Base-by-base conservation (phyloP, 768 basidiomycete species). In the Russula compacta region DNA sequence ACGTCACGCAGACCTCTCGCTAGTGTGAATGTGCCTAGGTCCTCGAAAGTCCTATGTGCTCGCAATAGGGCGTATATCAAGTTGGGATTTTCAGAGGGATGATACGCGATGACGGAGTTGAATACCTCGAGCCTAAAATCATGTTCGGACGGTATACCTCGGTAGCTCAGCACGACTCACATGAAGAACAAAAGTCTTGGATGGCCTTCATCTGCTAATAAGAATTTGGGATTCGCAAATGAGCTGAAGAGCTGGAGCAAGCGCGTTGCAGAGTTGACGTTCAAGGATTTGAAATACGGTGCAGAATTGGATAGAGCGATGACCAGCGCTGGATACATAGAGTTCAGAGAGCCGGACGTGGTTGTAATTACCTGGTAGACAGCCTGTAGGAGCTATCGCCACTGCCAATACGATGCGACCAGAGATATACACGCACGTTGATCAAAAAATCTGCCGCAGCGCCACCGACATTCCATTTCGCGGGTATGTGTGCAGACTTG, bases 181-280 rank as follows among this genome's bases (percentile, higher is more conserved):
- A 94, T 86, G 71, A 92, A 97, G 73, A 90, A 98, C 36, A 98
- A 79, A 35, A 98, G 74, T 63, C 97, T 76, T 1, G 97, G 97
- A 69, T 98, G 93, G 7, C 95, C 92, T 73, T 98, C 97, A 64
- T 98, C 97, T 3, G 90, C 86, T 19, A 99, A 74, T 38, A 98
- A 75, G 72, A 98, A 98, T 2, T 84, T 75, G 0, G 97, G 91
- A 61, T 87, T 91, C 6, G 92, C 86, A 70, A 99, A 95, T 0
- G 95, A 92, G 33, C 82, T 86, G 74, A 97, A 92, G 6, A 98
- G 80, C 72, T 97, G 93, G 39, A 95, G 71, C 7, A 99, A 78
- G 17, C 90, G 81, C 6, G 89, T 87, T 3, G 93, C 88, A 12
- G 92, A 84, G 36, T 85, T 83, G 51, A 93, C 82, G 43, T 85